phyloP scores from a whole-genome alignment of 164 flowering plant genomes.

The Aristolochia fimbriata region DNA sequence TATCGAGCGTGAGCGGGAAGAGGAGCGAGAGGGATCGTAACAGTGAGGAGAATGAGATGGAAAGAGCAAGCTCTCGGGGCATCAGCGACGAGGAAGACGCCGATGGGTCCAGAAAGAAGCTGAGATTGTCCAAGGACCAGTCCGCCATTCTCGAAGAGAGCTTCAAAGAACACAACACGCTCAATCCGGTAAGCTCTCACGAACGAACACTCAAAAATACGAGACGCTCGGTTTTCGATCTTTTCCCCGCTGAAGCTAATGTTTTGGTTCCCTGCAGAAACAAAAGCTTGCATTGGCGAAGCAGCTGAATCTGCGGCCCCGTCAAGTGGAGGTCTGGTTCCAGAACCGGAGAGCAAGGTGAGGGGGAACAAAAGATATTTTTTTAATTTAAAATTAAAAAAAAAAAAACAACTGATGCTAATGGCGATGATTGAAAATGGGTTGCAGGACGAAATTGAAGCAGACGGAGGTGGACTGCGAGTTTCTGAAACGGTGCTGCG shows the following conservation, averaged over 20 bases:
- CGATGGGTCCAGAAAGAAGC: slow-evolving; percentile 64
- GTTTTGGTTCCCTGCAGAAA: slow-evolving; percentile 37
- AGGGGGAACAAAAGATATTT: neutral
- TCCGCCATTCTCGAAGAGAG: slow-evolving; percentile 73
- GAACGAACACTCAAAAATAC: no score
- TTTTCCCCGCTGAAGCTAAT: neutral
- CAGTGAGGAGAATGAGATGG: slow-evolving; percentile 33
- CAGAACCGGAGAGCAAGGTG: slow-evolving; percentile 87
- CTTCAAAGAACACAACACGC: slow-evolving; percentile 78
- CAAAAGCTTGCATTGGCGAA: slow-evolving; percentile 77
- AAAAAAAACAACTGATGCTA: neutral
- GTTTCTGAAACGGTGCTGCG: slow-evolving; percentile 68
- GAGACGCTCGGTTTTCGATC: no score
- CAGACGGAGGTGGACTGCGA: slow-evolving; percentile 89
- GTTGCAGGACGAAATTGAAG: slow-evolving; percentile 69
- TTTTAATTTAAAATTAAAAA: no score
- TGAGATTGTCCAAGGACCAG: slow-evolving; percentile 73
- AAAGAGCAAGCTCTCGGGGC: slow-evolving; percentile 47
- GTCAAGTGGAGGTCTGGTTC: slow-evolving; percentile 89
- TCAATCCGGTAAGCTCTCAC: slow-evolving; percentile 63
- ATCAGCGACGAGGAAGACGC: slow-evolving; percentile 80
- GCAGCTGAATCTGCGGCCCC: slow-evolving; percentile 53
- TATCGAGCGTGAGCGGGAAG: slow-evolving; percentile 57
- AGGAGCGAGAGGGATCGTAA: slow-evolving; percentile 33
- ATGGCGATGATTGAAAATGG: neutral